These are phyloP conservation scores for Dactylorhiza incarnata DNA, from an alignment of 106 monocot genomes.

Conservation along the genomic window DNA sequence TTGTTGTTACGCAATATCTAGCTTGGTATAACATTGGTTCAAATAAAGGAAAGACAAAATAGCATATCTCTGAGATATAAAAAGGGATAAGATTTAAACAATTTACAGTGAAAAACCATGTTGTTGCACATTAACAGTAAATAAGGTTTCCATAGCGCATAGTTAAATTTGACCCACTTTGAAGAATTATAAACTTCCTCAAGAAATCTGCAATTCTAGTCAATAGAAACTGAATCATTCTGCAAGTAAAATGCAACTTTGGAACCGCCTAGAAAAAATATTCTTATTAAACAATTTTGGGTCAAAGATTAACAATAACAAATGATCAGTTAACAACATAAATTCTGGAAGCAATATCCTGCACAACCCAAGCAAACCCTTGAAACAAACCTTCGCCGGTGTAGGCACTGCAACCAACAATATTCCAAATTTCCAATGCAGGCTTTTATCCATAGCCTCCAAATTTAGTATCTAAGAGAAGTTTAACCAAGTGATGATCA, in stretches of 20 bases:
- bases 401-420: conserved; percentile 84
- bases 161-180: no score
- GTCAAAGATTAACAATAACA: conserved; percentile 51
- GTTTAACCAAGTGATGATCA: neutral
- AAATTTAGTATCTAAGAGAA: conserved; percentile 64
- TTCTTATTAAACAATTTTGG: neutral
- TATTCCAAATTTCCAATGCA: conserved; percentile 82
- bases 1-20: no score
- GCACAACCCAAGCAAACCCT: conserved; percentile 90
- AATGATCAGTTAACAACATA: conserved; percentile 83
- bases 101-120: no score
- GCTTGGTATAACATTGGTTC: no score
- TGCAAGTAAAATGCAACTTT: neutral
- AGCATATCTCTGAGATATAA: no score
- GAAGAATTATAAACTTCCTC: no score
- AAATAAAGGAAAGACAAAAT: no score
- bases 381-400: conserved; percentile 76
- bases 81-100: no score
- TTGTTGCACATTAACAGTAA: no score
- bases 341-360: conserved; percentile 95
- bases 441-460: conserved; percentile 58
- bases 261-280: neutral
- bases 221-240: no score
- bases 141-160: no score
- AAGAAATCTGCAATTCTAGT: no score